Evolutionary conservation across 208 protist species (phyloP).

Genomic region (Crithidia expoeki): DNA sequence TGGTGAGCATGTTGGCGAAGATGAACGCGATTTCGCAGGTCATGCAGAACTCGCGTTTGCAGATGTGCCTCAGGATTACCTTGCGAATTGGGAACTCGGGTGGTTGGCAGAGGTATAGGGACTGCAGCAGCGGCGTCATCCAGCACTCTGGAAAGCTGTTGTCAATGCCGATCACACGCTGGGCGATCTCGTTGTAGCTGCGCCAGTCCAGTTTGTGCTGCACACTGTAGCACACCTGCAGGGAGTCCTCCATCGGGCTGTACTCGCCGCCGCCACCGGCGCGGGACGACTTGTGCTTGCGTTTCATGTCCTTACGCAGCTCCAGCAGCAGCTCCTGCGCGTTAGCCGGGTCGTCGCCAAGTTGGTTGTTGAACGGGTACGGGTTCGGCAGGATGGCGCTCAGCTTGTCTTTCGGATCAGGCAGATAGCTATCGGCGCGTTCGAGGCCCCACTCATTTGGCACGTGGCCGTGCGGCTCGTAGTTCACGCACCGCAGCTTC

Average conservation of each 20-base stretch:
- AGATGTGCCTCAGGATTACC: conserved; percentile 83
- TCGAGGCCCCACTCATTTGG: conserved; percentile 76
- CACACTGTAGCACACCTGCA: conserved; percentile 84
- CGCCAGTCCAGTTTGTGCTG: conserved; percentile 85
- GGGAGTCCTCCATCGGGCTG: conserved; percentile 78
- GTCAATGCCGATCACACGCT: conserved; percentile 80
- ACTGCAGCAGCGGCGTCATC: conserved; percentile 84
- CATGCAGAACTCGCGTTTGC: conserved; percentile 82
- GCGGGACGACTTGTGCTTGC: conserved; percentile 56
- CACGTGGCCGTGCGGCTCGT: conserved; percentile 45
- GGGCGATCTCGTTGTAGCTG: conserved; percentile 80
- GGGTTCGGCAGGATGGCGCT: conserved; percentile 78
- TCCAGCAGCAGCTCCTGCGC: conserved; percentile 76
- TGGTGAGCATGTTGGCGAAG: conserved; percentile 89
- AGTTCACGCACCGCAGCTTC: conserved; percentile 79
- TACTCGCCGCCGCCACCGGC: conserved; percentile 61
- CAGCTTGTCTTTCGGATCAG: conserved; percentile 89
- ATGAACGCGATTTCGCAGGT: conserved; percentile 89
- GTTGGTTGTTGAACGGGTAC: conserved; percentile 82
- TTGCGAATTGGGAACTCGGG: conserved; percentile 83
- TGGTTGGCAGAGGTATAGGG: conserved; percentile 84
- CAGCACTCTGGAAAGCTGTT: conserved; percentile 92
- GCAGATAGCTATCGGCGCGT: conserved; percentile 79
- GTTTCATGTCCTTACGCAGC: conserved; percentile 84
- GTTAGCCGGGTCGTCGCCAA: conserved; percentile 78